Percentiles rank a stretch among this genome's conserved stretches.
phyloP scores from a whole-genome alignment of 176 grass and related monocot genomes.

The Carex pumila region DNA sequence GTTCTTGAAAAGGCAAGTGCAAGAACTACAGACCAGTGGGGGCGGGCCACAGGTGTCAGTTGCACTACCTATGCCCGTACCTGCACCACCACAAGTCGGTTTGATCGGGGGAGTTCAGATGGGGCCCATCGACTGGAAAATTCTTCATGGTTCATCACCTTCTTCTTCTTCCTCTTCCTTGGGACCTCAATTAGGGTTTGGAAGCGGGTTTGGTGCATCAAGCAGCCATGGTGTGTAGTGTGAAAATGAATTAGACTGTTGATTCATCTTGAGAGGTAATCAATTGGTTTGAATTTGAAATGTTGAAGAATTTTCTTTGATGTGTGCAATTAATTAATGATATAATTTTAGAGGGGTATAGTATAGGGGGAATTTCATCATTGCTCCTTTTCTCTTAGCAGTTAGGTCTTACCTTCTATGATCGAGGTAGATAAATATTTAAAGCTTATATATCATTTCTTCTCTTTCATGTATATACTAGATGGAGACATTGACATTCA shows the following conservation, averaged over 20 bases:
- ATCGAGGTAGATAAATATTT: background rate
- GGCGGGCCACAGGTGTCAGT: background rate
- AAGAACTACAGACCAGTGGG: constrained; percentile 40
- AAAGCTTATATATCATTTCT: background rate
- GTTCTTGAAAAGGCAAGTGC: constrained; percentile 88
- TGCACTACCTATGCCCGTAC: background rate
- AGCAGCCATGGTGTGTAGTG: constrained; percentile 65
- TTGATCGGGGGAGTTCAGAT: constrained; percentile 5
- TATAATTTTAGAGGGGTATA: constrained; percentile 31
- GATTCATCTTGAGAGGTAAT: constrained; percentile 62
- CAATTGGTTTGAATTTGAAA: constrained; percentile 23
- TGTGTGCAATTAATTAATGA: constrained; percentile 33
- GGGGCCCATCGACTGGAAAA: constrained; percentile 33
- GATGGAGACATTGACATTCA: background rate
- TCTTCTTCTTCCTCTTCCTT: constrained; percentile 80
- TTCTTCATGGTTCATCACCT: constrained; percentile 46
- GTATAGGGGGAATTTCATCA: constrained; percentile 27
- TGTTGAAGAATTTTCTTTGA: constrained; percentile 16
- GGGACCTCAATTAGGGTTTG: constrained; percentile 65
- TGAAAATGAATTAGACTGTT: background rate
- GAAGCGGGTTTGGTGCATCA: constrained; percentile 31
- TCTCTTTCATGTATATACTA: background rate
- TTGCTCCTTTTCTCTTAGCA: constrained; percentile 23
- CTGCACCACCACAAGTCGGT: background rate
- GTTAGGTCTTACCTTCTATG: constrained; percentile 17